phyloP scores from a whole-genome alignment of 2,329 filamentous ascomycete species.

The Aphanocladium album region DNA sequence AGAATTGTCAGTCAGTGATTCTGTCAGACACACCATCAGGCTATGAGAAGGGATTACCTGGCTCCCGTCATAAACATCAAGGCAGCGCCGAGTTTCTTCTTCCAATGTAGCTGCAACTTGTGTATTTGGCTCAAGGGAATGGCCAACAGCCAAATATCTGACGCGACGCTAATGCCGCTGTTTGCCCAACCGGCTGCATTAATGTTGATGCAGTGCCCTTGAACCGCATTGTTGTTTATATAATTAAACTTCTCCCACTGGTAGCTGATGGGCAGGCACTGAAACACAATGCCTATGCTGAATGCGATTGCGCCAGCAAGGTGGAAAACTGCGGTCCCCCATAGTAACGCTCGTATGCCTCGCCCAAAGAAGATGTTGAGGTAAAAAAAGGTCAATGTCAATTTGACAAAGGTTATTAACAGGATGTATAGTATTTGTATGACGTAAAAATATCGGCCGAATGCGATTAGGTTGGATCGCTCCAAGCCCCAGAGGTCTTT shows the following conservation, averaged over 20 bases:
- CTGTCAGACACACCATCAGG: background rate
- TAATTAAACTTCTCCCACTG: conserved; percentile 45
- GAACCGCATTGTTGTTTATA: conserved; percentile 22
- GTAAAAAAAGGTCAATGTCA: conserved; percentile 46
- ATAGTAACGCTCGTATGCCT: conserved; percentile 32
- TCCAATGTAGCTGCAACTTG: conserved; percentile 32
- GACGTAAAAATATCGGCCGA: conserved; percentile 35
- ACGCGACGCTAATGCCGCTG: conserved; percentile 39
- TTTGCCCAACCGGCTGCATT: conserved; percentile 43
- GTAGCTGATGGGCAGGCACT: conserved; percentile 41
- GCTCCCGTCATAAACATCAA: conserved; percentile 41
- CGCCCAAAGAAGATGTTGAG: conserved; percentile 41
- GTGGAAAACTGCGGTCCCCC: conserved; percentile 32
- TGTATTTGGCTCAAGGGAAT: conserved; percentile 39
- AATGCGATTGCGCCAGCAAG: conserved; percentile 31
- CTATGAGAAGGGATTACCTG: conserved; percentile 21
- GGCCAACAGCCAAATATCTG: conserved; percentile 43
- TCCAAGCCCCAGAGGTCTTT: conserved; percentile 41
- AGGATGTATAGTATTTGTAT: conserved; percentile 37
- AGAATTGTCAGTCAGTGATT: background rate
- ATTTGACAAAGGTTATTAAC: conserved; percentile 37
- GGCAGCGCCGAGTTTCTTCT: conserved; percentile 37
- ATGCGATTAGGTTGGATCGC: conserved; percentile 32
- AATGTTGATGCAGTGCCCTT: conserved; percentile 41
- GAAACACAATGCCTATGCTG: conserved; percentile 35